phyloP scores from a whole-genome alignment of 305 asterid species.

The Euphrasia arctica region DNA sequence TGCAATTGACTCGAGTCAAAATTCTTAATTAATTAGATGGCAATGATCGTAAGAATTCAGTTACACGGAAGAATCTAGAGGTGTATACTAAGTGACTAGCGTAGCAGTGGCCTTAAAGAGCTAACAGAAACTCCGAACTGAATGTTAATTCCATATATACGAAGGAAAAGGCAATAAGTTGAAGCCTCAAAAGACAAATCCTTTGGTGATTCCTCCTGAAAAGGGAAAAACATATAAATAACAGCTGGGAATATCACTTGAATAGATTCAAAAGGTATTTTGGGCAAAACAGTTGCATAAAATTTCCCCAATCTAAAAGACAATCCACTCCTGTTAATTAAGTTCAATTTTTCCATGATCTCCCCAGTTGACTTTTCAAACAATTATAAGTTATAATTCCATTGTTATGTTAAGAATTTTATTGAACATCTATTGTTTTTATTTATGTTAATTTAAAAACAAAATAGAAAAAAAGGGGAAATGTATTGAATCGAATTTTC shows the following conservation, averaged over 20 bases:
- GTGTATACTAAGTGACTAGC: background rate
- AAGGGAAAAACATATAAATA: background rate
- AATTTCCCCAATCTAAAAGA: slow-evolving; percentile 2
- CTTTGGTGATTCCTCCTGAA: background rate
- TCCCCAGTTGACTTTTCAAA: background rate
- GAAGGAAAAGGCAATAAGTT: background rate
- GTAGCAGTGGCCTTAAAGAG: background rate
- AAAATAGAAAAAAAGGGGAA: background rate
- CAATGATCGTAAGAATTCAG: background rate
- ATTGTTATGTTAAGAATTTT: background rate
- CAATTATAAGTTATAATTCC: slow-evolving; percentile 5
- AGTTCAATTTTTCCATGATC: background rate
- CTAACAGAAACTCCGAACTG: background rate
- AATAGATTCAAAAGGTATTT: background rate
- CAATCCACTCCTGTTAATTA: background rate
- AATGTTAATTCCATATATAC: background rate
- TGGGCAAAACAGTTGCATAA: slow-evolving; percentile 1
- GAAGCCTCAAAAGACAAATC: slow-evolving; percentile 1
- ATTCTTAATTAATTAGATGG: background rate
- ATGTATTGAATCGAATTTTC: background rate
- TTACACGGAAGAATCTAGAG: slow-evolving; percentile 7
- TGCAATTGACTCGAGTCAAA: background rate
- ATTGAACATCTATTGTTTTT: too few relatives aligned
- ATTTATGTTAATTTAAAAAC: too few relatives aligned
- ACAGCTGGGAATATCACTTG: background rate